Base-by-base conservation (phyloP, 768 basidiomycete species). In the Plicaturopsis crispa region DNA sequence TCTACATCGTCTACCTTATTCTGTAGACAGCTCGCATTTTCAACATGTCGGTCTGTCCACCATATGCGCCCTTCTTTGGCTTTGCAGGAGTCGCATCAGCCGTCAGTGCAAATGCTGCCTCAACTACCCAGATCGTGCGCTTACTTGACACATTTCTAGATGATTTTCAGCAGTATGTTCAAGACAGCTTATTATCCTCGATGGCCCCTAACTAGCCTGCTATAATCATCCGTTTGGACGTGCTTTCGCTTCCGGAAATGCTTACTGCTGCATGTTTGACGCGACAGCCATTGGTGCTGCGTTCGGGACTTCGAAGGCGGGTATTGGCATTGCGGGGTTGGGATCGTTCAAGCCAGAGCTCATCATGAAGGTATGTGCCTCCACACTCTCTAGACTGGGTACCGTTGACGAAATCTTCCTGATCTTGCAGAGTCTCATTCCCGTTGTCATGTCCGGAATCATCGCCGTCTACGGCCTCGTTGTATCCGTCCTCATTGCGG, bases 371-470 rank as follows among this genome's bases (percentile, higher is more conserved):
- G 93, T 83, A 50, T 49, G 70, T 52, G 16, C 20, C 12, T 21
- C n/a, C n/a, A n/a, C n/a, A n/a, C n/a, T n/a, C n/a, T n/a, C n/a
- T n/a, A n/a, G 31, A 18, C 24, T 33, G 19, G 22, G 41, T 40
- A 18, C 43, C 10, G 13, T 13, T 10, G 38, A 35, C 18, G 7
- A 22, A 31, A 22, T 20, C 17, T 24, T 13, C 31, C 12, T 23
- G 13, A 45, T 10, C 19, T 21, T 19, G 23, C 51, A 93, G 90
- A 93, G 90, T 12, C 72, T 96, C 38, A 91, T 97, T 46, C 93
- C 93, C 4, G 92, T 96, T 24, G 91, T 98, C 59, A 96, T 97
- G 92, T 87, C 90, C 41, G 92, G 93, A 65, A 96, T 96, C 60
- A 93, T 96, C 48, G 92, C 93, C 21, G 93, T 98, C 24, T 98